Evolutionary conservation across 768 basidiomycete species (phyloP), one percentile per base, ranked within the genome.

Genomic region (Hericium coralloides): DNA sequence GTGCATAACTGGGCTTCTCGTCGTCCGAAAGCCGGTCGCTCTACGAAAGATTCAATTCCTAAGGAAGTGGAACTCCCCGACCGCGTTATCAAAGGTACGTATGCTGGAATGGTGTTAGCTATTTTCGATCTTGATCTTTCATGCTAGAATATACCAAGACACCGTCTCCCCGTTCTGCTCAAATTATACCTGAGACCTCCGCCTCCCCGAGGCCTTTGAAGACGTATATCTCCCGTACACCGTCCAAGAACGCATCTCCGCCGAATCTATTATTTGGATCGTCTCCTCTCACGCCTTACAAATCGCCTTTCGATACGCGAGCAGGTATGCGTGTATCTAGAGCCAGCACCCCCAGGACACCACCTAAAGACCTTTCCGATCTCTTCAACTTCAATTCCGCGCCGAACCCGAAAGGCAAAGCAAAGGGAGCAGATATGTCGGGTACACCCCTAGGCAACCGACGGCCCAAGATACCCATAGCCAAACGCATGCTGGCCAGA

Each of bases 401-500:
- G 26, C 31, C 36, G 15, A 31, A 9, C 10, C 31, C 10, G 31
- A 45, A 38, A 14, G 20, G 20, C 8, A 25, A 12, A 50, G 25
- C 17, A 3, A 52, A 51, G 9, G 39, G 22, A 38, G 14, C 52
- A n/a, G 26, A 49, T 36, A 41, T 39, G 49, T 45, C n/a, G 52
- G n/a, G 23, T 52, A 54, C 18, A 49, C n/a, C 18, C 25, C 5
- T 38, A 12, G 23, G 25, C 55, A 9, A 36, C 59, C 38, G 63
- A 59, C 26, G 51, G 59, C 6, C 65, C 51, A 23, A 45, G 22
- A 22, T 55, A 59, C 18, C 62, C 15, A 67, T 89, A 5, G 77
- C 84, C 12, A 84, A 81, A 56, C 83, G 87, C 20, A 90, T 90
- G 87, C 79, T 89, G 1, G 77, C 78, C 9, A 78, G 87, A 1